These are phyloP conservation scores for Suillus brevipes DNA, from an alignment of 768 basidiomycete species.

Conservation along the genomic window DNA sequence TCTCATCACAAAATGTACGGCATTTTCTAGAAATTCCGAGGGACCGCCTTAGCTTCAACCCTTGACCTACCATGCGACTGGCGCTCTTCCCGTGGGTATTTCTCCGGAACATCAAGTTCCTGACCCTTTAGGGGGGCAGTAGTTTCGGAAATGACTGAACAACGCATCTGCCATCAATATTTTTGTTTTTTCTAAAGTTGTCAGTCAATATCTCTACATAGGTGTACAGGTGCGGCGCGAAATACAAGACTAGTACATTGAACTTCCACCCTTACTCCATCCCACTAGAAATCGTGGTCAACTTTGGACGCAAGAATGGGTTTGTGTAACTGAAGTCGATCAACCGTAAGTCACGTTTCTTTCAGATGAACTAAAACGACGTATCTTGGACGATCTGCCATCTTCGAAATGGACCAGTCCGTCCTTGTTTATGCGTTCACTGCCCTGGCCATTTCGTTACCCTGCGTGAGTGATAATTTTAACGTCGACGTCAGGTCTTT, in stretches of 20 bases:
- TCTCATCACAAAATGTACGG: neutral
- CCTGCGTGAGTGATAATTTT: slow-evolving; percentile 27
- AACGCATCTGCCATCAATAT: too few relatives aligned
- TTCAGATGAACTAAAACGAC: neutral
- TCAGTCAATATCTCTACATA: neutral
- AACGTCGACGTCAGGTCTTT: neutral
- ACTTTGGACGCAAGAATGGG: neutral
- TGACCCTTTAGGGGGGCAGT: too few relatives aligned
- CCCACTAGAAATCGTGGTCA: neutral
- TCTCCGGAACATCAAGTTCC: too few relatives aligned
- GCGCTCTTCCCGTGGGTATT: neutral
- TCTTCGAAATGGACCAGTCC: slow-evolving; percentile 26
- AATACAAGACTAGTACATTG: neutral
- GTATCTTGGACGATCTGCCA: neutral
- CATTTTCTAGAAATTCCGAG: neutral
- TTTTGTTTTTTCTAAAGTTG: neutral
- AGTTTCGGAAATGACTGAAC: too few relatives aligned
- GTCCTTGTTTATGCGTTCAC: slow-evolving; percentile 25
- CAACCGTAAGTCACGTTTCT: neutral
- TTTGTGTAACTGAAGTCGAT: neutral
- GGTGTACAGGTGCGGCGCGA: neutral
- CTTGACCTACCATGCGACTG: neutral
- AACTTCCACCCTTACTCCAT: neutral
- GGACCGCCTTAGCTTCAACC: neutral
- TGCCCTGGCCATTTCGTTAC: slow-evolving; percentile 22